Evolutionary conservation across 495 filamentous ascomycete genomes (phyloP).

Genomic region (Aspergillus sclerotiicarbonarius): DNA sequence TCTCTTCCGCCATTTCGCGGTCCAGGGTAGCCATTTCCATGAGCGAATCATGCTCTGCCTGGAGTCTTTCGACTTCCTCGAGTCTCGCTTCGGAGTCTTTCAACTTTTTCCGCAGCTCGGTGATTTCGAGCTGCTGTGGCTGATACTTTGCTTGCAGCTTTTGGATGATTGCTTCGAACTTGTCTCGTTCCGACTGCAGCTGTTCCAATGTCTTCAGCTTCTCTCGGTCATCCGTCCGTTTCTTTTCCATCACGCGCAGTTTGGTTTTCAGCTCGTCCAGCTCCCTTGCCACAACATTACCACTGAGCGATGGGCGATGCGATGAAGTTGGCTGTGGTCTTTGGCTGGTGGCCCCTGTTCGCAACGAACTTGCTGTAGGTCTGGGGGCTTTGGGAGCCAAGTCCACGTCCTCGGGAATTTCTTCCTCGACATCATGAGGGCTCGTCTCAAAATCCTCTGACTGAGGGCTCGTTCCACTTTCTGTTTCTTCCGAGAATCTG

Average conservation of each 20-base stretch:
- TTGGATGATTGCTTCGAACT: constrained; percentile 84
- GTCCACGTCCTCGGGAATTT: constrained; percentile 21
- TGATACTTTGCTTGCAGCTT: constrained; percentile 90
- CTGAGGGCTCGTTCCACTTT: constrained; percentile 24
- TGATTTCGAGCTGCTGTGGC: constrained; percentile 77
- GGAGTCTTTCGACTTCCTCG: constrained; percentile 66
- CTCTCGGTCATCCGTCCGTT: constrained; percentile 81
- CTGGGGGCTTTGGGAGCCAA: constrained; percentile 14
- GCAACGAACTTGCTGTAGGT: constrained; percentile 35
- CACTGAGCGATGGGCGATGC: constrained; percentile 29
- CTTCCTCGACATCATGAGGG: constrained; percentile 25
- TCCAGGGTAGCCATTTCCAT: constrained; percentile 89
- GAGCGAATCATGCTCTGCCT: constrained; percentile 78
- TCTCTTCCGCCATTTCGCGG: constrained; percentile 95
- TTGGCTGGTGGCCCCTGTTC: constrained; percentile 24
- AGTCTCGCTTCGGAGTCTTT: constrained; percentile 70
- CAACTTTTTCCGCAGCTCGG: constrained; percentile 68
- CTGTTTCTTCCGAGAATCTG: constrained; percentile 30
- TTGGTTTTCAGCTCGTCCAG: constrained; percentile 78
- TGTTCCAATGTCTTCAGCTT: constrained; percentile 76
- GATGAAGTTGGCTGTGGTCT: constrained; percentile 26
- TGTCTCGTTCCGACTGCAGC: constrained; percentile 75
- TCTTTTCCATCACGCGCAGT: constrained; percentile 75
- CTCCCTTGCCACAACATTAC: constrained; percentile 56
- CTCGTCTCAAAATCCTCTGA: constrained; percentile 35